Evolutionary conservation across 768 basidiomycete species (phyloP).

Genomic region (Coprinellus micaceus): DNA sequence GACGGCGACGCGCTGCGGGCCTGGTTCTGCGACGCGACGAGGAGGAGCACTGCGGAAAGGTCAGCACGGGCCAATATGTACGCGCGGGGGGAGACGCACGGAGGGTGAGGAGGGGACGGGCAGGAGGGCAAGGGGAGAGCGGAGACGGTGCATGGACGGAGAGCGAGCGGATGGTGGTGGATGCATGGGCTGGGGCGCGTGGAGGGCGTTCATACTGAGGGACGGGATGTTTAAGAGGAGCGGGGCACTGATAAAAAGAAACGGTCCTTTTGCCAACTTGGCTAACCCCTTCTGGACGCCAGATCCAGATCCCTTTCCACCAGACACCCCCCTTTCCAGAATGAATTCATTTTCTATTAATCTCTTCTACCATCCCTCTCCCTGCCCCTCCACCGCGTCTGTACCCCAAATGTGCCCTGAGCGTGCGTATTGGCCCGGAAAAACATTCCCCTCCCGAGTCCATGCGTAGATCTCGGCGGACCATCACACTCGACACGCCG

Average conservation of each 20-base stretch:
- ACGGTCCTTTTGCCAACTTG: neutral
- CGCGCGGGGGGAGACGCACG: neutral
- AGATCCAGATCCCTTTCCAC: neutral
- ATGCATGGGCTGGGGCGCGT: neutral
- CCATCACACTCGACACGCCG: neutral
- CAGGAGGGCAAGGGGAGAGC: neutral
- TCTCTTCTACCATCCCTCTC: no score
- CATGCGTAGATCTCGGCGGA: neutral
- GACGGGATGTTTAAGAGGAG: neutral
- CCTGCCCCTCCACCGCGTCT: no score
- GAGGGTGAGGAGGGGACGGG: neutral
- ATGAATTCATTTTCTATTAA: neutral
- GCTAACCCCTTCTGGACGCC: neutral
- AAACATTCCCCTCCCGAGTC: neutral
- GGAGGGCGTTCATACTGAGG: neutral
- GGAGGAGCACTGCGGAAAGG: slow-evolving; percentile 5
- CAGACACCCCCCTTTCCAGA: neutral
- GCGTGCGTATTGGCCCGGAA: neutral
- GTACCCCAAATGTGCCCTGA: no score
- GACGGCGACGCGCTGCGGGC: slow-evolving; percentile 27
- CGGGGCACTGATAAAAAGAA: neutral
- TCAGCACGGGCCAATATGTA: neutral
- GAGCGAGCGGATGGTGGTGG: no score
- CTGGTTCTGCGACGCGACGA: slow-evolving; percentile 37
- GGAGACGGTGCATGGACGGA: neutral